phyloP scores from a whole-genome alignment of 2,329 filamentous ascomycete genomes.

The Huntiella decipiens region DNA sequence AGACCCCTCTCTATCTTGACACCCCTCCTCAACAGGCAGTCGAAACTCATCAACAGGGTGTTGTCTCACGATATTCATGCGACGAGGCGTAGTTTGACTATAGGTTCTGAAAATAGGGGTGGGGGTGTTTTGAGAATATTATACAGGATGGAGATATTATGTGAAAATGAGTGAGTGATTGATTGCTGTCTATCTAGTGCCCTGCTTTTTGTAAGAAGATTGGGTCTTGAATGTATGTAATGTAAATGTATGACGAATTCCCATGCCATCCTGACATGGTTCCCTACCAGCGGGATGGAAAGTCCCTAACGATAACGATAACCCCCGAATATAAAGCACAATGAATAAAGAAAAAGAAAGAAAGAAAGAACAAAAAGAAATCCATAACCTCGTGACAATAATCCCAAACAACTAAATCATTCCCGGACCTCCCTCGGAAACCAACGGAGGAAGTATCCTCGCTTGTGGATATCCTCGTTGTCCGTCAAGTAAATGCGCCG shows the following conservation, averaged over 20 bases:
- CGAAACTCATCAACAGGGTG: background rate
- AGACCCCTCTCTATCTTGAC: background rate
- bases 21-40: background rate
- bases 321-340: background rate
- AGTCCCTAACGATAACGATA: background rate
- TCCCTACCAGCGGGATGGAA: no score
- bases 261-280: background rate
- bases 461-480: constrained; percentile 1
- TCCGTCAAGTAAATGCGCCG: constrained; percentile 14
- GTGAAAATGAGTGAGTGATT: background rate
- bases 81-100: background rate
- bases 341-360: background rate
- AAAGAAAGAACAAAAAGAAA: background rate
- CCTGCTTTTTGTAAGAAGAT: background rate
- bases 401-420: constrained; percentile 4
- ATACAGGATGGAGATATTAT: background rate
- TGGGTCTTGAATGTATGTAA: constrained; percentile 3
- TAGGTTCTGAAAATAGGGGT: background rate
- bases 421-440: constrained; percentile 5
- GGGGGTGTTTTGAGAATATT: background rate
- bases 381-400: background rate
- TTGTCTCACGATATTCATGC: constrained; percentile 3
- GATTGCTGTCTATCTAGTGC: background rate
- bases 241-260: background rate
- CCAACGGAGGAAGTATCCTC: constrained; percentile 4